These are phyloP conservation scores for Nigrospora sphaerica DNA, from an alignment of 2,329 filamentous ascomycete species.

Conservation along the genomic window DNA sequence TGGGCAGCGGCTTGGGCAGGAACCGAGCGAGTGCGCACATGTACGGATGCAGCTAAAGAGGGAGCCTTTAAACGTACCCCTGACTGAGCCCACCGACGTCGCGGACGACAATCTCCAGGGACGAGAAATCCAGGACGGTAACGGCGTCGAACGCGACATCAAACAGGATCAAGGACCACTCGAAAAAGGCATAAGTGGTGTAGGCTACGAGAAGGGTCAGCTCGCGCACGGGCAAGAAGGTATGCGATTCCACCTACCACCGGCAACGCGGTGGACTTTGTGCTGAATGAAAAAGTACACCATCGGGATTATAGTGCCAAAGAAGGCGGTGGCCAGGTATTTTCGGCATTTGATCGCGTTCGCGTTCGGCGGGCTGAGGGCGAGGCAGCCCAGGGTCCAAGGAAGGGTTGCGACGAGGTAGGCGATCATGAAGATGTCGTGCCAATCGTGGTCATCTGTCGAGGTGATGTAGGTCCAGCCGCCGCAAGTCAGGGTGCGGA, in stretches of 20 bases:
- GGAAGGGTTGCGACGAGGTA: conserved; percentile 91
- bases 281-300: conserved; percentile 98
- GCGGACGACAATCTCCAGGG: conserved; percentile 80
- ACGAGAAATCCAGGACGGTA: conserved; percentile 83
- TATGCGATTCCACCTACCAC: conserved; percentile 57
- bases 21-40: conserved; percentile 18
- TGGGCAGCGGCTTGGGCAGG: too few species aligned
- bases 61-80: conserved; percentile 98
- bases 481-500: conserved; percentile 88
- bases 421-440: conserved; percentile 99
- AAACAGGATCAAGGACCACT: conserved; percentile 91
- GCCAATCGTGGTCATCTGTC: conserved; percentile 96
- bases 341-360: conserved; percentile 84
- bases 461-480: conserved; percentile 99
- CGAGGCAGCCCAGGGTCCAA: conserved; percentile 88
- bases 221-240: neutral
- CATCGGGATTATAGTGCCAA: conserved; percentile 81
- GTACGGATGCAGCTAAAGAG: conserved; percentile 54
- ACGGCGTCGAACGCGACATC: conserved; percentile 96
- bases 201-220: conserved; percentile 58
- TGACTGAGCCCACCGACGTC: conserved; percentile 86
- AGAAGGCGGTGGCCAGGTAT: conserved; percentile 75
- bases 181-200: conserved; percentile 95
- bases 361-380: conserved; percentile 77
- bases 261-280: conserved; percentile 88